Evolutionary conservation across 75 land plant genomes (phyloP), one percentile per base, ranked within the genome.

Genomic region (Pseudotsuga menziesii): DNA sequence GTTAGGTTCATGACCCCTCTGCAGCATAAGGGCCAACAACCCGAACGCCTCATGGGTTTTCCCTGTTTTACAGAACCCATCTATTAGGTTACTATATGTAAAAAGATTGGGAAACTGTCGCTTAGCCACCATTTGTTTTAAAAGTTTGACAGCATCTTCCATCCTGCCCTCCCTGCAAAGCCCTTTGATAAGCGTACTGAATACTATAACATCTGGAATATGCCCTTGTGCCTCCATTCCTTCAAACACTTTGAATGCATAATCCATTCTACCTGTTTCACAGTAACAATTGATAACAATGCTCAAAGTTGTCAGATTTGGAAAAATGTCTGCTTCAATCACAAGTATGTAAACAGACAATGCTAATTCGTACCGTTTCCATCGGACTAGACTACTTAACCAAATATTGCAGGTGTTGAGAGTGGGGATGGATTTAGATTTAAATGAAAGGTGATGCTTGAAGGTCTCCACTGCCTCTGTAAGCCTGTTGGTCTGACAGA

Each of bases 151-250:
- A 1, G 82, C 78, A 1, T 81, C 78, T 2, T 5, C 11, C 13
- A 72, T 14, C 57, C 23, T 64, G 12, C 57, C 56, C 52, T 70
- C 58, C 36, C 57, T 44, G 29, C 81, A 79, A 4, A 78, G 70
- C 4, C 78, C 81, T 35, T 75, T 71, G 41, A 85, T 76, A 4
- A 85, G 57, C 32, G 85, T 78, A 70, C 76, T 82, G 78, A 35
- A 86, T 14, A 79, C 77, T 56, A 80, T 22, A 17, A 72, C 74
- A 44, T 69, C 79, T 4, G 87, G 87, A 20, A 35, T 5, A 20
- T n/a, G 60, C 20, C 22, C 29, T 17, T 56, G 23, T 12, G 58
- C 20, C 3, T 4, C 6, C 56, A 83, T 76, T 75, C 76, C 76
- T 15, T 61, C 66, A 58, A 83, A 77, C 52, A 79, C 16, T 19